Base-by-base conservation (phyloP, 2,329 filamentous ascomycete genomes). In the Mycosphaerella arachidis region DNA sequence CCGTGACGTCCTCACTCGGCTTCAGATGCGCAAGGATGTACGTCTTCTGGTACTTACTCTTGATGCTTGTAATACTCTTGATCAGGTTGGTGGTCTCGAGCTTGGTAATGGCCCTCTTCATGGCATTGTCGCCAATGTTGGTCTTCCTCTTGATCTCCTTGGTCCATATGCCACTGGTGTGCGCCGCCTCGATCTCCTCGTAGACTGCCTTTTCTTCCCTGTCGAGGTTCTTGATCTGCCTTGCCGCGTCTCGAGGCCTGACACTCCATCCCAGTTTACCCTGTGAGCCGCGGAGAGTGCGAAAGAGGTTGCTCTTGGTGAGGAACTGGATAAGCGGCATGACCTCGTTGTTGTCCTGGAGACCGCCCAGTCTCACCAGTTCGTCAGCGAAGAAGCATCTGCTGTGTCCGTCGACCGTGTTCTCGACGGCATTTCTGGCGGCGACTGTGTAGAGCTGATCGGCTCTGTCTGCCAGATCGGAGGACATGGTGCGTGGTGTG, bases 41-140 rank as follows among this genome's bases (percentile, higher is more conserved):
- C 84, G 96, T 96, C 77, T 96, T 96, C 73, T 94, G 89, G 66
- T 88, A 90, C 30, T 91, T 91, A 71, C 90, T 88, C 77, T 96
- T 92, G 76, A 96, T 92, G 74, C 89, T 94, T 77, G 93, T 94
- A 77, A 97, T 92, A 59, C 87, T 86, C 70, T 90, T 89, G 74
- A 99, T 92, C 72, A 95, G 86, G 37, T 86, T 86, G 73, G 91
- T 92, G 43, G 82, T 79, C 74, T 95, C 90, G 63, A 99, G 86
- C 63, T 87, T 86, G 78, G 95, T 96, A 67, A 97, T 82, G 30
- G 87, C 87, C 69, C 89, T 88, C 68, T 89, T 90, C 68, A 97
- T 83, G 40, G 90, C 85, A 53, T 88, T 88, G 70, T 93, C 90
- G 77, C 96, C 91, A 84, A 75, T 91, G 89, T 59, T 91, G 87